phyloP scores from a whole-genome alignment of 2,329 filamentous ascomycete species.

The Trichoderma lentiforme region DNA sequence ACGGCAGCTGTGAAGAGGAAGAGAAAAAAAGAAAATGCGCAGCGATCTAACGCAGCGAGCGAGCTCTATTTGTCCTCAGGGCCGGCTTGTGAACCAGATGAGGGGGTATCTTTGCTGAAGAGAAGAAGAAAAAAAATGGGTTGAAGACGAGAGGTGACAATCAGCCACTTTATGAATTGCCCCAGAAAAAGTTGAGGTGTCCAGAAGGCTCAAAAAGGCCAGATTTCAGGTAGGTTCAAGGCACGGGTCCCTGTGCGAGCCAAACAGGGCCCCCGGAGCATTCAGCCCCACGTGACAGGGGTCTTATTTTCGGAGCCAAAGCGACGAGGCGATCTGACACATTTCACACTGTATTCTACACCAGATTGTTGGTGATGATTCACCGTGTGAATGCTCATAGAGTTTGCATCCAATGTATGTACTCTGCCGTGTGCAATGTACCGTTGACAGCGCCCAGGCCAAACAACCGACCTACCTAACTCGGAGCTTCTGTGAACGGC shows the following conservation, averaged over 20 bases:
- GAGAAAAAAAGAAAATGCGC: slow-evolving; percentile 24
- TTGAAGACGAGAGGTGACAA: slow-evolving; percentile 28
- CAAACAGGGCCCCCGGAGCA: slow-evolving; percentile 16
- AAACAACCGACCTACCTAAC: neutral
- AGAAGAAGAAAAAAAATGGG: slow-evolving; percentile 28
- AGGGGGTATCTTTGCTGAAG: slow-evolving; percentile 27
- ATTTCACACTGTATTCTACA: neutral
- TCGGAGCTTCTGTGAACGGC: neutral
- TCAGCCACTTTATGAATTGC: slow-evolving; percentile 36
- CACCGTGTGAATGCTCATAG: neutral
- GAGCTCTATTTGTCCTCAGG: slow-evolving; percentile 30
- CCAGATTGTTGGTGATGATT: accelerated
- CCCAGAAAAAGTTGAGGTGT: slow-evolving; percentile 37
- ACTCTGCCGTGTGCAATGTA: neutral
- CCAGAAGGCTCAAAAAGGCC: slow-evolving; percentile 46
- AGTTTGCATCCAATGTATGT: neutral
- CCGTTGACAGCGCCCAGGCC: neutral
- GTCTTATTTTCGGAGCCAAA: slow-evolving; percentile 14
- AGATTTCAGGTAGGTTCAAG: slow-evolving; percentile 41
- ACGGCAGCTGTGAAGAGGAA: slow-evolving; percentile 19
- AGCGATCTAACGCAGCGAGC: slow-evolving; percentile 29
- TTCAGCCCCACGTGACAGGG: slow-evolving; percentile 32
- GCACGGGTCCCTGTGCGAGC: slow-evolving; percentile 14
- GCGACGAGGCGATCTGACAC: neutral
- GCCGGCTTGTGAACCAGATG: slow-evolving; percentile 31